Evolutionary conservation across 805 yeast species (phyloP), one percentile per base, ranked within the genome.

Genomic region (Jamesozyma hellenica): DNA sequence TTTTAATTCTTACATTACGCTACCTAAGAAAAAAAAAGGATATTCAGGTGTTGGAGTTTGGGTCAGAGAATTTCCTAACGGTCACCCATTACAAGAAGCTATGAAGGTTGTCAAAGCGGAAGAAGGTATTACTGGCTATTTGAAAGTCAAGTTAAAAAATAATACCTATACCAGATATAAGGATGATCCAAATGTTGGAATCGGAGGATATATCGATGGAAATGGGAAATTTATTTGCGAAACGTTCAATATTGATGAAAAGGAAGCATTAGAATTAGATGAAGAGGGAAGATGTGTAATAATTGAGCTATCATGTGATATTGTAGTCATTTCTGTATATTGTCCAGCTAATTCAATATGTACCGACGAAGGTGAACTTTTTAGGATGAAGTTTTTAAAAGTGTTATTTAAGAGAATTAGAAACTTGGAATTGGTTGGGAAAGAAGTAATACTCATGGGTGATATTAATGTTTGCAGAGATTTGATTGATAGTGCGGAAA

Each of bases 1-100:
- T 1, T 90, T 70, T 53, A 63, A 70, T 18, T 68, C 82, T 2
- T 90, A 77, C 50, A 72, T 86, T 27, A 68, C 90, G 0, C 63
- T 86, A 11, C 94, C 96, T 0, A 57, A 55, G 10, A 42, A 55
- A 2, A 82, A 77, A 54, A 82, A 77, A 52, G 97, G 97, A 0
- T 92, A 92, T 56, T 75, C 90, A 41, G 98, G 98, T 0, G 96
- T 90, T 1, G 94, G 88, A 0, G 72, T 90, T 3, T 90, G 84
- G 61, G 70, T 84, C 2, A 63, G 87, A 35, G 59, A 65, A 3
- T 75, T 80, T 1, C 49, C 53, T 1, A 61, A 59, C 0, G 59
- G 57, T 10, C 82, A 79, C 19, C 58, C 71, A 0, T 53, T 58
- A 1, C 34, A 46, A 17, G 53, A 56, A 15, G 55, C 68, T 2